phyloP scores from a whole-genome alignment of 108 stramenopile genomes.

The Stephanodiscus triporus region DNA sequence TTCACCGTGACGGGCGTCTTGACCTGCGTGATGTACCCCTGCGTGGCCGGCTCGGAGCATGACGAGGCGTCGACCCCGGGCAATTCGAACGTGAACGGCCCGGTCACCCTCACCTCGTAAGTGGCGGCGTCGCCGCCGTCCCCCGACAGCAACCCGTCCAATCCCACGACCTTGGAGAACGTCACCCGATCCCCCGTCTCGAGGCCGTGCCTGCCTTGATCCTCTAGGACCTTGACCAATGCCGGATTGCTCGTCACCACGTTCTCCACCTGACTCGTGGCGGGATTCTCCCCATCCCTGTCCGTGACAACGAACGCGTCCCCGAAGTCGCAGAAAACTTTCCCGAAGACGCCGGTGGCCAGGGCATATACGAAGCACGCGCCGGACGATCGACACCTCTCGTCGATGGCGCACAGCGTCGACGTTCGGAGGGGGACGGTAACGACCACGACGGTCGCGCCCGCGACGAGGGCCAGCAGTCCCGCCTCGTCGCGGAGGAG shows the following conservation, averaged over 20 bases:
- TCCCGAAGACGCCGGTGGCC: conserved; percentile 85
- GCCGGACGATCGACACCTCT: conserved; percentile 68
- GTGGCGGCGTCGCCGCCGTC: conserved; percentile 47
- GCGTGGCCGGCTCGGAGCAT: conserved; percentile 51
- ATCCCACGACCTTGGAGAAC: conserved; percentile 88
- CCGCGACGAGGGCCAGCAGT: conserved; percentile 57
- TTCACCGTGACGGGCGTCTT: conserved; percentile 88
- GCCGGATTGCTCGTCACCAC: conserved; percentile 81
- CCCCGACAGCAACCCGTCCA: conserved; percentile 54
- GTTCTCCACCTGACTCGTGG: conserved; percentile 87
- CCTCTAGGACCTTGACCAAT: conserved; percentile 94
- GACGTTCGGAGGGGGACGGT: conserved; percentile 76
- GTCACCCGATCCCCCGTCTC: conserved; percentile 93
- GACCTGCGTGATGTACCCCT: conserved; percentile 95
- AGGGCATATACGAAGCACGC: conserved; percentile 83
- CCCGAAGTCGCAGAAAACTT: conserved; percentile 98
- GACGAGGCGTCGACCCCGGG: conserved; percentile 59
- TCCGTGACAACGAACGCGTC: conserved; percentile 85
- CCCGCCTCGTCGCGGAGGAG: conserved; percentile 56
- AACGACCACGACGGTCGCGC: conserved; percentile 60
- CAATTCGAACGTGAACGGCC: conserved; percentile 93
- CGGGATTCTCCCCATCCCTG: conserved; percentile 92
- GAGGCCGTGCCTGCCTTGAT: conserved; percentile 95
- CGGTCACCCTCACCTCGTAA: conserved; percentile 85
- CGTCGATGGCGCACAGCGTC: conserved; percentile 66